phyloP scores from a whole-genome alignment of 148 eudicot species.

The Polygonum maritimum region DNA sequence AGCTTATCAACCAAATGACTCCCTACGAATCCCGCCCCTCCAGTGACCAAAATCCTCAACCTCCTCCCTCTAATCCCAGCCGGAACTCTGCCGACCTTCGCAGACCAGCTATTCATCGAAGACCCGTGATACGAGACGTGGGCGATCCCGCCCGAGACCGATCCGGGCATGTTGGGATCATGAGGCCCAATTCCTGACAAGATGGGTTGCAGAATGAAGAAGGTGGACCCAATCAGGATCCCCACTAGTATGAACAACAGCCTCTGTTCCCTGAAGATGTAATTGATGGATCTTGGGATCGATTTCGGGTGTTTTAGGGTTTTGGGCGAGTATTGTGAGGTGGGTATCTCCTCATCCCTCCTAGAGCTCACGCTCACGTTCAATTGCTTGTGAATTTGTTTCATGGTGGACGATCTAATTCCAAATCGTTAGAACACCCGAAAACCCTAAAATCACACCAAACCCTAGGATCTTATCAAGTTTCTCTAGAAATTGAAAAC shows the following conservation, averaged over 20 bases:
- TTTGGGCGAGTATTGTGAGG: slow-evolving; percentile 51
- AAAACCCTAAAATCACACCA: background rate
- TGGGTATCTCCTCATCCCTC: slow-evolving; percentile 9
- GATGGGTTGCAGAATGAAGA: slow-evolving; percentile 39
- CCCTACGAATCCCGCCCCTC: slow-evolving; percentile 91
- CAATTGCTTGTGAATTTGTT: slow-evolving; percentile 12
- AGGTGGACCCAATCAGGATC: slow-evolving; percentile 42
- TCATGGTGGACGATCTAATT: background rate
- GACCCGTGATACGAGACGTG: slow-evolving; percentile 7
- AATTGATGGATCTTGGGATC: slow-evolving; percentile 49
- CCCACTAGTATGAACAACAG: slow-evolving; percentile 67
- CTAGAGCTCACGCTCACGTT: slow-evolving; percentile 7
- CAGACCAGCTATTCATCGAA: slow-evolving; percentile 12
- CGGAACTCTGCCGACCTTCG: slow-evolving; percentile 49
- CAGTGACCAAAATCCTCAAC: slow-evolving; percentile 78
- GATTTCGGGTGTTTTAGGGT: slow-evolving; percentile 51
- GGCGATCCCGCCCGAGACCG: background rate
- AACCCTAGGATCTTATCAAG: background rate
- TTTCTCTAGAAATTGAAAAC: background rate
- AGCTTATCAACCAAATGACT: slow-evolving; percentile 78
- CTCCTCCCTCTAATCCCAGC: slow-evolving; percentile 67
- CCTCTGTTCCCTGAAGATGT: slow-evolving; percentile 71
- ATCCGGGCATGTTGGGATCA: slow-evolving; percentile 25
- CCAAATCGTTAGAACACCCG: background rate
- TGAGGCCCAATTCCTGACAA: slow-evolving; percentile 16